A percentile compares a stretch with the other conserved stretches of the same genome.
phyloP scores from a whole-genome alignment of 805 yeast species.

The Lachancea mirantina region DNA sequence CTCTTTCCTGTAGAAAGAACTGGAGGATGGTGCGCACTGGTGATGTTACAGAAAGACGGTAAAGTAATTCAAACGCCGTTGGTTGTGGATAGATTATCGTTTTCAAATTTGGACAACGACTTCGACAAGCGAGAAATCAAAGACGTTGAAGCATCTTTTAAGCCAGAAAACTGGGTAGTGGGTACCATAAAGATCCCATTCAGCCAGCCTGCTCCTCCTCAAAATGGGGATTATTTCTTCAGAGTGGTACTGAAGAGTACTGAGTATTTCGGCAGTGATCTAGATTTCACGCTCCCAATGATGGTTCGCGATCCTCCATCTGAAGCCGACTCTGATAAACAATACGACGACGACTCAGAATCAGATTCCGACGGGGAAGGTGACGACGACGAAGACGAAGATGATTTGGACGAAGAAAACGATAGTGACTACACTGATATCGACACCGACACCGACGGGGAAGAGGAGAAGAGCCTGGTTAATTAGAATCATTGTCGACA shows the following conservation, averaged over 20 bases:
- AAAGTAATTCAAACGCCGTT: slow-evolving; percentile 66
- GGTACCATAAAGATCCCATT: slow-evolving; percentile 74
- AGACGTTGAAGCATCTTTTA: slow-evolving; percentile 27
- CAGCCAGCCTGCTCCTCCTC: slow-evolving; percentile 70
- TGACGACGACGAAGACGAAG: slow-evolving; percentile 51
- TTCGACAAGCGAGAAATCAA: slow-evolving; percentile 27
- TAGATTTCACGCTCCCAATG: slow-evolving; percentile 64
- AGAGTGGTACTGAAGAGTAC: slow-evolving; percentile 63
- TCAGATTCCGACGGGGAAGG: slow-evolving; percentile 41
- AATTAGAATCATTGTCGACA: not conserved
- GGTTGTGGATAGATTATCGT: slow-evolving; percentile 22
- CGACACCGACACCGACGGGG: slow-evolving; percentile 33
- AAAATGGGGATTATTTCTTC: slow-evolving; percentile 58
- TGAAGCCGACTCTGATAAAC: slow-evolving; percentile 32
- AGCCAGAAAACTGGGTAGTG: slow-evolving; percentile 38
- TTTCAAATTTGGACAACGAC: slow-evolving; percentile 22
- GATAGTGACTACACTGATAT: slow-evolving; percentile 31
- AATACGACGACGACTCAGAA: slow-evolving; percentile 53
- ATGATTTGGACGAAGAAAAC: slow-evolving; percentile 44
- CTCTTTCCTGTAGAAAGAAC: slow-evolving; percentile 56
- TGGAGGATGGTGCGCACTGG: slow-evolving; percentile 57
- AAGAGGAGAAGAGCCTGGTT: slow-evolving; percentile 16
- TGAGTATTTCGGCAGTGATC: slow-evolving; percentile 75
- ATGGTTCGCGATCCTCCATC: slow-evolving; percentile 55
- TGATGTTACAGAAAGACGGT: slow-evolving; percentile 69